phyloP scores from a whole-genome alignment of 441 rosid genomes.

The Corymbia citriodora region DNA sequence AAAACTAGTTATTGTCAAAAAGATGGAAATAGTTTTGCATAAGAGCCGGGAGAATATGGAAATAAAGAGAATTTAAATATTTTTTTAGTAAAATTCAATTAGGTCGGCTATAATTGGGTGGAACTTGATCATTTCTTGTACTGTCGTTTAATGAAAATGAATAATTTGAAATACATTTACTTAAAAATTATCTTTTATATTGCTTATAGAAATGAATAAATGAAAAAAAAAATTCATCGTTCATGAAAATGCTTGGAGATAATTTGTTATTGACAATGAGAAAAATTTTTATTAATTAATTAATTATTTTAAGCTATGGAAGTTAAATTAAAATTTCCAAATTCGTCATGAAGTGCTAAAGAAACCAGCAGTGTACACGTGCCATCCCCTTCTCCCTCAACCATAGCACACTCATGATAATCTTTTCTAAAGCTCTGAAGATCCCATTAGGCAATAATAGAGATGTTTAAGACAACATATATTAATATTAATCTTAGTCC shows the following conservation, averaged over 20 bases:
- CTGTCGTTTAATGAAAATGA: no score
- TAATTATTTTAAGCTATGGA: accelerated
- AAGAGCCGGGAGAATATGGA: not conserved
- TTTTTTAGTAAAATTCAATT: not conserved
- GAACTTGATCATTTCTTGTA: not conserved
- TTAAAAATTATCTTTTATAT: no score
- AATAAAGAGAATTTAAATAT: not conserved
- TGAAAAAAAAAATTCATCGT: no score
- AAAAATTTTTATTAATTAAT: no score
- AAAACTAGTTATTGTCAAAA: not conserved
- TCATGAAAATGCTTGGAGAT: no score
- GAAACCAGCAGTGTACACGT: not conserved
- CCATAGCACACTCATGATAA: not conserved
- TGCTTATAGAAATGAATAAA: no score
- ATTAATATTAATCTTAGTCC: not conserved
- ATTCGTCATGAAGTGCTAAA: not conserved
- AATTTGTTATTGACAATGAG: no score
- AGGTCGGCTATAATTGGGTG: not conserved
- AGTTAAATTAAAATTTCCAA: no score
- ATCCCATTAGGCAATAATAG: not conserved
- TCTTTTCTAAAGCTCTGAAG: not conserved
- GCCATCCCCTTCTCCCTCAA: not conserved
- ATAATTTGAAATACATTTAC: no score
- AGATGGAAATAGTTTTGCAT: not conserved
- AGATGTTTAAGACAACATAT: not conserved